Percentiles rank a stretch among this genome's conserved stretches.
phyloP scores from a whole-genome alignment of 495 filamentous ascomycete species.

The Geopyxis carbonaria region DNA sequence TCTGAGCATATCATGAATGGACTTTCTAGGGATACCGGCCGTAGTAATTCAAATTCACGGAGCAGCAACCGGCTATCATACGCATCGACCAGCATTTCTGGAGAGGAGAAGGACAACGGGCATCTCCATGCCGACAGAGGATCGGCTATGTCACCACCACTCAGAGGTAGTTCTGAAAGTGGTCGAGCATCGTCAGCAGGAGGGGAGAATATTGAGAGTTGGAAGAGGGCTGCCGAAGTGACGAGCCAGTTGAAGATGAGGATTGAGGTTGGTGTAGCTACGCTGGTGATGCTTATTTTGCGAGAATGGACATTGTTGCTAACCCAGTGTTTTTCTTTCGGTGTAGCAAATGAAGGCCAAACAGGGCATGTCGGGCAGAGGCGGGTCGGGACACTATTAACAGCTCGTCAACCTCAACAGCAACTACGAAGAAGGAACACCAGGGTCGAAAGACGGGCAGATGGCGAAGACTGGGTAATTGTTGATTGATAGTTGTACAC shows the following conservation, averaged over 20 bases:
- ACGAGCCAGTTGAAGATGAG: slow-evolving; percentile 90
- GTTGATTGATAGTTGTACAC: no score
- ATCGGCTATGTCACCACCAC: slow-evolving; percentile 18
- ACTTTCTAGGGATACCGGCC: not conserved
- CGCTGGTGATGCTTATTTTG: not conserved
- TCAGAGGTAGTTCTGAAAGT: slow-evolving; percentile 20
- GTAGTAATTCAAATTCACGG: not conserved
- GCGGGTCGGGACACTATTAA: slow-evolving; percentile 2
- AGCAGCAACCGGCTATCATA: slow-evolving; percentile 42
- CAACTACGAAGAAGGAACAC: no score
- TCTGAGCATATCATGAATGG: slow-evolving; percentile 19
- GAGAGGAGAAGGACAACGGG: slow-evolving; percentile 66
- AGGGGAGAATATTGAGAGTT: slow-evolving; percentile 64
- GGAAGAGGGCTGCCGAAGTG: slow-evolving; percentile 96
- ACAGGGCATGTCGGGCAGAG: slow-evolving; percentile 23
- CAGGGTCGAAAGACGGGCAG: no score
- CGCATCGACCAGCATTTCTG: slow-evolving; percentile 44
- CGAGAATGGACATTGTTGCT: not conserved
- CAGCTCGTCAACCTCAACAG: no score
- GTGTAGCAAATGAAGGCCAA: slow-evolving; percentile 25
- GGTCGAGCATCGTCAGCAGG: slow-evolving; percentile 27
- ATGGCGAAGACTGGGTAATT: no score
- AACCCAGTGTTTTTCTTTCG: slow-evolving; percentile 1
- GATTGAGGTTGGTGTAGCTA: slow-evolving; percentile 59
- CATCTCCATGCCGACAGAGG: slow-evolving; percentile 21